Evolutionary conservation across 163 green algal species (phyloP), one percentile per base, ranked within the genome.

Genomic region (Chlamydomonas reinhardtii): DNA sequence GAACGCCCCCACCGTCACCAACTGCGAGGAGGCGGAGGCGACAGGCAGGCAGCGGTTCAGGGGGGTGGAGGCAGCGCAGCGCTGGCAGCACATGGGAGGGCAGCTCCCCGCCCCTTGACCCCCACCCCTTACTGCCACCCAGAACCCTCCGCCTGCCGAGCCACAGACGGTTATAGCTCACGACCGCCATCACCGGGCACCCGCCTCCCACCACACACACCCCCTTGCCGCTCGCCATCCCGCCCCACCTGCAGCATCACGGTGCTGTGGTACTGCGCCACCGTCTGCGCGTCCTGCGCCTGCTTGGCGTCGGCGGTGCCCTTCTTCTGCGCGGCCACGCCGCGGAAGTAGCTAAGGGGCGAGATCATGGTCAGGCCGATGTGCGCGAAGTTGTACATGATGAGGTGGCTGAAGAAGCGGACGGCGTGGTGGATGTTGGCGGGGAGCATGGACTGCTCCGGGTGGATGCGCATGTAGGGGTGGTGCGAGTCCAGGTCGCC

Each of bases 391-490:
- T 70, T 27, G 77, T 84, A 84, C 77, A 84, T 84, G 9, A 8
- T 6, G 0, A 84, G 43, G 48, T 84, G 77, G 65, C 66, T n/a
- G 4, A 35, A 0, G 43, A 76, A 64, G 66, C 77, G 77, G 27
- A 84, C 22, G 19, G 56, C 65, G 65, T 76, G 77, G 77, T 76
- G 43, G 17, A 84, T 31, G 43, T 48, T 59, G 17, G 65, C 59
- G 9, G 77, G 43, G 11, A 52, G 31, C 32, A 76, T 56, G 65
- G 65, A 54, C 48, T 84, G 77, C 65, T 84, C 77, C 2, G 77
- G 77, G 31, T 84, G 77, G 77, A 84, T 84, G 43, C 77, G 77
- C 66, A 84, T 84, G 65, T 76, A 76, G n/a, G 77, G 77, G 48
- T 76, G 66, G 48, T 84, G 77, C 43, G 77, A 76, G 77, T 84